A percentile compares a stretch with the other conserved stretches of the same genome.
These are phyloP conservation scores for Cladosporium sp. DNA, from an alignment of 2,329 filamentous ascomycete species.

Conservation along the genomic window DNA sequence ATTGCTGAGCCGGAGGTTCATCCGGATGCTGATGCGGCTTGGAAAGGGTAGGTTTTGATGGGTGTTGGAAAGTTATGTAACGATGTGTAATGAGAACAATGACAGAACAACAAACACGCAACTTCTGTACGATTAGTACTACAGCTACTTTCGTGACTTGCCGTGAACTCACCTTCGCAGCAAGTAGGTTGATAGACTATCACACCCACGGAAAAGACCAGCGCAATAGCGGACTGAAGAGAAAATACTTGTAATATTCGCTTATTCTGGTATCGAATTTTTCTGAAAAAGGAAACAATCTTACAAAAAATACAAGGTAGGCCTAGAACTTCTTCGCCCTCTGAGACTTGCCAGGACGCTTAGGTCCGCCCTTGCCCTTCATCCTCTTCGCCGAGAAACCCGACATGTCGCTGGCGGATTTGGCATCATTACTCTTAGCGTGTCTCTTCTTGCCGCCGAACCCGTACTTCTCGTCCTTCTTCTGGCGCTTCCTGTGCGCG, in stretches of 20 bases:
- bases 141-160: too few relatives aligned
- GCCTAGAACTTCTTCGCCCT: slow-evolving; percentile 12
- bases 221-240: too few relatives aligned
- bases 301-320: background rate
- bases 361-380: slow-evolving; percentile 54
- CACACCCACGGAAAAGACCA: too few relatives aligned
- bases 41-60: slow-evolving; percentile 25
- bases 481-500: slow-evolving; percentile 69
- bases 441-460: slow-evolving; percentile 95
- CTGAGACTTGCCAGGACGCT: slow-evolving; percentile 22
- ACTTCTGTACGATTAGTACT: too few relatives aligned
- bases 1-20: slow-evolving; percentile 49
- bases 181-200: too few relatives aligned
- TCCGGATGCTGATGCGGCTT: slow-evolving; percentile 45
- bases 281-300: slow-evolving; percentile 5
- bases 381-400: slow-evolving; percentile 80
- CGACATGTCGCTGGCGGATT: slow-evolving; percentile 73
- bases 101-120: too few relatives aligned
- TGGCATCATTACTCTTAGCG: slow-evolving; percentile 83
- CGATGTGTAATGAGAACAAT: background rate
- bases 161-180: too few relatives aligned
- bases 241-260: too few relatives aligned
- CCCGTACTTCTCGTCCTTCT: slow-evolving; percentile 92
- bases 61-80: background rate
- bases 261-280: slow-evolving; percentile 11